A percentile compares a stretch with the other conserved stretches of the same genome.
These are phyloP conservation scores for Blastobotrys attinorum DNA, from an alignment of 805 yeast genomes.

Conservation along the genomic window DNA sequence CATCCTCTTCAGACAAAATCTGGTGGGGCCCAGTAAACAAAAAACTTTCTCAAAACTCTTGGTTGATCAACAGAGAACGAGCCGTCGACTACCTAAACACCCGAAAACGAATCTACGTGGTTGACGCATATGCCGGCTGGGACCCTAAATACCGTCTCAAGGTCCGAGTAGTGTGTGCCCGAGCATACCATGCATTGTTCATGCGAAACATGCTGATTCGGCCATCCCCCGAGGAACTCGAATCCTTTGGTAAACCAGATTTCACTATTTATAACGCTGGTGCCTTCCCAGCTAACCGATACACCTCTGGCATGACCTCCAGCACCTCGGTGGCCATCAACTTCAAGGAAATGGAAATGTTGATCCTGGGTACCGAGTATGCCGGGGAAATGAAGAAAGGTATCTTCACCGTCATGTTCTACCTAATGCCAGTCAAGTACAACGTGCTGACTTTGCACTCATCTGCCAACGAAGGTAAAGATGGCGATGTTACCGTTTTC, in stretches of 20 bases:
- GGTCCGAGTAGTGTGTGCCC: constrained; percentile 92
- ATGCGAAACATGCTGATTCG: constrained; percentile 97
- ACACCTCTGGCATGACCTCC: constrained; percentile 96
- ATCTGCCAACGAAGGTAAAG: constrained; percentile 84
- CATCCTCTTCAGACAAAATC: constrained; percentile 68
- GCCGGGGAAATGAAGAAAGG: constrained; percentile 99
- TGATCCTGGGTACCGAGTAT: constrained; percentile 95
- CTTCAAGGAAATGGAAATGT: constrained; percentile 98
- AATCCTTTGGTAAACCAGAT: constrained; percentile 91
- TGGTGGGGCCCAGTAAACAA: constrained; percentile 99
- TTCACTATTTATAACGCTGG: constrained; percentile 98
- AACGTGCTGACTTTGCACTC: constrained; percentile 90
- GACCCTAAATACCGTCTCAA: constrained; percentile 95
- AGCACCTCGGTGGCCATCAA: constrained; percentile 92
- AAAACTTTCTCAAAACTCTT: constrained; percentile 86
- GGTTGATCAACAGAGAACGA: constrained; percentile 93
- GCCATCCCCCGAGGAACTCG: constrained; percentile 85
- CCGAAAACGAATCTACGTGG: constrained; percentile 85
- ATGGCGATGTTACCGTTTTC: constrained; percentile 87
- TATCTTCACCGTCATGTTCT: constrained; percentile 97
- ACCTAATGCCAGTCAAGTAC: constrained; percentile 93
- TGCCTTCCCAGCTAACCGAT: constrained; percentile 95
- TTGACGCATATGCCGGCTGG: constrained; percentile 98
- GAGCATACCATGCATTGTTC: constrained; percentile 97
- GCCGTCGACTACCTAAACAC: constrained; percentile 96